Percentiles rank a stretch among this genome's conserved stretches.
Evolutionary conservation across 2,329 filamentous ascomycete genomes (phyloP).

Genomic region (Hymenoscyphus albidus): DNA sequence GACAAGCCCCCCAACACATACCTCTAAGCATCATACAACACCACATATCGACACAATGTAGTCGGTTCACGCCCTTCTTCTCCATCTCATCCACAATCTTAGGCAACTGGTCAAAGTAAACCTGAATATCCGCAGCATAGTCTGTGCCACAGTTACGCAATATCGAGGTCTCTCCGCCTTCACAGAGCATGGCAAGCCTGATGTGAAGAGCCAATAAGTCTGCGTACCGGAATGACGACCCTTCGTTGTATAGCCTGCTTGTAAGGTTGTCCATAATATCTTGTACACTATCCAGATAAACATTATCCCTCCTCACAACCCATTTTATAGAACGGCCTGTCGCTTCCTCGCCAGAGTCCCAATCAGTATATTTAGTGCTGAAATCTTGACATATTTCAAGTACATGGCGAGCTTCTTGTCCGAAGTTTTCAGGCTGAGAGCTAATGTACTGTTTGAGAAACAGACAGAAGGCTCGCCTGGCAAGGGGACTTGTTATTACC

Average conservation of each 20-base stretch:
- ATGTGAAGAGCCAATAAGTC: conserved; percentile 22
- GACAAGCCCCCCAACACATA: conserved; percentile 24
- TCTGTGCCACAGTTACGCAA: conserved; percentile 12
- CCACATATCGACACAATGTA: conserved; percentile 23
- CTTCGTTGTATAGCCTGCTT: neutral
- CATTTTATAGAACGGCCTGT: conserved; percentile 15
- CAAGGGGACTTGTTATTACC: conserved; percentile 20
- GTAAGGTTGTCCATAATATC: conserved; percentile 2
- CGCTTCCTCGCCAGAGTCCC: conserved; percentile 18
- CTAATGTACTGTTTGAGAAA: conserved; percentile 19
- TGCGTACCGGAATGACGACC: conserved; percentile 10
- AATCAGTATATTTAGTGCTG: conserved; percentile 15
- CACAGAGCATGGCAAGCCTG: conserved; percentile 14
- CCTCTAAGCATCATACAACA: conserved; percentile 25
- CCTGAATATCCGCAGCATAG: conserved; percentile 20
- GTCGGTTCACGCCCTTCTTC: conserved; percentile 15
- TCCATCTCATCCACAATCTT: conserved; percentile 19
- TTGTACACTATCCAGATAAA: conserved; percentile 12
- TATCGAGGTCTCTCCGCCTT: conserved; percentile 11
- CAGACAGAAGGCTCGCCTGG: conserved; percentile 20
- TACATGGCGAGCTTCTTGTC: conserved; percentile 8
- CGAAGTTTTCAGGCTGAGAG: conserved; percentile 11
- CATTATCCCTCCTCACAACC: conserved; percentile 14
- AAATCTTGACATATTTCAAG: conserved; percentile 18
- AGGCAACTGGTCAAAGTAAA: conserved; percentile 18